These are phyloP conservation scores for Punica granatum DNA, from an alignment of 345 rosid species.

Conservation along the genomic window DNA sequence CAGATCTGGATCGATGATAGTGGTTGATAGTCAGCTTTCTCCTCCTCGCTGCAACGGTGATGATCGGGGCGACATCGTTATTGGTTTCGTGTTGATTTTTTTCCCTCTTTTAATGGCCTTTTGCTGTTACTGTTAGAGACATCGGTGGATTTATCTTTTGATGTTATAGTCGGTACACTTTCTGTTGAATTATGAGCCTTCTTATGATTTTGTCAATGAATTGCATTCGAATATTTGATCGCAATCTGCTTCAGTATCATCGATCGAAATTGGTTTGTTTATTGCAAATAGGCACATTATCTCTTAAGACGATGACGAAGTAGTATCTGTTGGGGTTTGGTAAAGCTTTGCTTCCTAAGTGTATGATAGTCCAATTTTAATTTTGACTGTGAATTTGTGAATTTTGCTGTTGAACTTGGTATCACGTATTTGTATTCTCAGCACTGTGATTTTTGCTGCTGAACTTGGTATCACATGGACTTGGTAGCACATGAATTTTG, in stretches of 20 bases:
- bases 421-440: too few species aligned
- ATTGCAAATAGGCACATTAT: background rate
- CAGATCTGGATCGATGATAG: too few species aligned
- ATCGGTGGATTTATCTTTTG: background rate
- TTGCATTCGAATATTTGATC: background rate
- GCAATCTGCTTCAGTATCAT: background rate
- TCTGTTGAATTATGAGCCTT: background rate
- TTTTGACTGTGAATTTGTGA: too few species aligned
- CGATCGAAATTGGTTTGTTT: background rate
- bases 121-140: background rate
- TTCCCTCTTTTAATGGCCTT: too few species aligned
- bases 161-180: background rate
- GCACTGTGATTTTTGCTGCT: too few species aligned
- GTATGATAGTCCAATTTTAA: too few species aligned
- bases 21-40: too few species aligned
- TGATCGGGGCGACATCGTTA: background rate
- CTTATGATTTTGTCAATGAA: background rate
- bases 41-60: background rate
- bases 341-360: too few species aligned
- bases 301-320: background rate
- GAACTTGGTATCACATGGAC: too few species aligned
- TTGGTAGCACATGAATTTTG: too few species aligned
- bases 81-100: slow-evolving; percentile 1
- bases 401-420: too few species aligned
- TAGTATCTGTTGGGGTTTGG: background rate